Conservation (phyloP, 2,329 filamentous ascomycete genomes). For the Mariannaea sp. region DNA sequence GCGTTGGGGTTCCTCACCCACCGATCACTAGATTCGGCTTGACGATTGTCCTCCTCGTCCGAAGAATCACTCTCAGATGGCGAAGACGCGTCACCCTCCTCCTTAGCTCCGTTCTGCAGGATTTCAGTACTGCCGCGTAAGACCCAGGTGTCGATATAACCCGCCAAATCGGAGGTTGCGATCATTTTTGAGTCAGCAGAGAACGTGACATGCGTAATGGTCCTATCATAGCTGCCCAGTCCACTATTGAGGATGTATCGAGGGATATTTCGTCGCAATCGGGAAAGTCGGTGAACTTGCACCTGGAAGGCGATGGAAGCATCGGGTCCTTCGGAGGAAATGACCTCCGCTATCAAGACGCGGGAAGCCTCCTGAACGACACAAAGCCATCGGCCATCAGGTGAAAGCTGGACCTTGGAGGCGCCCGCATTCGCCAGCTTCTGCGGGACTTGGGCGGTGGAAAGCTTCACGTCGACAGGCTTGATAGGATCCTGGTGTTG, state of each 20-base stretch:
- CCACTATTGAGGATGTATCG: slow-evolving; percentile 65
- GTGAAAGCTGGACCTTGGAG: slow-evolving; percentile 70
- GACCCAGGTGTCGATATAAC: slow-evolving; percentile 86
- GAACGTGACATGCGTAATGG: slow-evolving; percentile 75
- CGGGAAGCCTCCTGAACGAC: slow-evolving; percentile 65
- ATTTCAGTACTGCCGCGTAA: slow-evolving; percentile 53
- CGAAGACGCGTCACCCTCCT: slow-evolving; percentile 42
- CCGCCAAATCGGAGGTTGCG: slow-evolving; percentile 79
- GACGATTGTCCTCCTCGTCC: slow-evolving; percentile 52
- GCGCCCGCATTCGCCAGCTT: slow-evolving; percentile 66
- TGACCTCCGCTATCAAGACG: slow-evolving; percentile 52
- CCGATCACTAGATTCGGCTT: slow-evolving; percentile 50
- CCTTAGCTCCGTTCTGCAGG: slow-evolving; percentile 40
- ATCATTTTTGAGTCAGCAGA: slow-evolving; percentile 80
- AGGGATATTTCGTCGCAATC: slow-evolving; percentile 58
- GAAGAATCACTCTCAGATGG: slow-evolving; percentile 48
- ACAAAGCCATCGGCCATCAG: slow-evolving; percentile 71
- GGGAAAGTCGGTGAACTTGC: slow-evolving; percentile 52
- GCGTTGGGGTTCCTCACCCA: slow-evolving; percentile 79
- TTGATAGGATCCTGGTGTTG: slow-evolving; percentile 55
- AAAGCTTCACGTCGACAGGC: slow-evolving; percentile 67
- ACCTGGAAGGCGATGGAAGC: slow-evolving; percentile 39
- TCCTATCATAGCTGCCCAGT: slow-evolving; percentile 76
- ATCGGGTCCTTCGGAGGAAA: slow-evolving; percentile 23
- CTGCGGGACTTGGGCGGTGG: slow-evolving; percentile 68